Evolutionary conservation across 257 asterid genomes (phyloP).

Genomic region (Misopates orontium): DNA sequence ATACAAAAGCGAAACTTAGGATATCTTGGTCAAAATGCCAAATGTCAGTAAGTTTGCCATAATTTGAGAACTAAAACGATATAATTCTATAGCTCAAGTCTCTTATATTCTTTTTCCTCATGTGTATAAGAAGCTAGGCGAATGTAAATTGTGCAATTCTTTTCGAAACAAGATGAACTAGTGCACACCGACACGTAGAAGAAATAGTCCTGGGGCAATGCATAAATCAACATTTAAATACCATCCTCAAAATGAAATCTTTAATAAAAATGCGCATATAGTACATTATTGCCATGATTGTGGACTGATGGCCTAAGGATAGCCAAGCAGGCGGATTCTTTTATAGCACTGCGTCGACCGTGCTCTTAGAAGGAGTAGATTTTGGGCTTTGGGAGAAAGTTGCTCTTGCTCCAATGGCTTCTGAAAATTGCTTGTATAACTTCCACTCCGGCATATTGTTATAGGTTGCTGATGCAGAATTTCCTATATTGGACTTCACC

Average conservation of each 20-base stretch:
- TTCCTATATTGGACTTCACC: constrained; percentile 70
- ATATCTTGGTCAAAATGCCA: too few species aligned
- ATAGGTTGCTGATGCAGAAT: constrained; percentile 53
- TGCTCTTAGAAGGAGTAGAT: constrained; percentile 80
- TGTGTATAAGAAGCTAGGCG: background rate
- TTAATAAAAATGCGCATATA: constrained; percentile 60
- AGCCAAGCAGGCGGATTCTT: constrained; percentile 77
- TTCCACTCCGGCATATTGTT: constrained; percentile 88
- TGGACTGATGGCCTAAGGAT: constrained; percentile 64
- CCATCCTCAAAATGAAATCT: constrained; percentile 61
- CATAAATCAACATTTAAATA: constrained; percentile 40
- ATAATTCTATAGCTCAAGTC: too few species aligned
- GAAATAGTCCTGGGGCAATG: background rate
- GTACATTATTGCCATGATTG: constrained; percentile 47
- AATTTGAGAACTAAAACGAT: too few species aligned
- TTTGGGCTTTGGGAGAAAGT: constrained; percentile 52
- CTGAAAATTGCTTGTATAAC: constrained; percentile 68
- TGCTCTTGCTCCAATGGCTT: constrained; percentile 70
- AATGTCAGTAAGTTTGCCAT: too few species aligned
- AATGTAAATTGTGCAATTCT: background rate
- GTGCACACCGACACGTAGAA: too few species aligned
- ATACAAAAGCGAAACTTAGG: too few species aligned
- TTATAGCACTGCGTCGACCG: constrained; percentile 67
- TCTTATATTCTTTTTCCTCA: background rate
- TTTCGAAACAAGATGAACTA: background rate